These are phyloP conservation scores for Nakaseomyces uthaithaninus DNA, from an alignment of 1,139 yeast species.

Conservation along the genomic window DNA sequence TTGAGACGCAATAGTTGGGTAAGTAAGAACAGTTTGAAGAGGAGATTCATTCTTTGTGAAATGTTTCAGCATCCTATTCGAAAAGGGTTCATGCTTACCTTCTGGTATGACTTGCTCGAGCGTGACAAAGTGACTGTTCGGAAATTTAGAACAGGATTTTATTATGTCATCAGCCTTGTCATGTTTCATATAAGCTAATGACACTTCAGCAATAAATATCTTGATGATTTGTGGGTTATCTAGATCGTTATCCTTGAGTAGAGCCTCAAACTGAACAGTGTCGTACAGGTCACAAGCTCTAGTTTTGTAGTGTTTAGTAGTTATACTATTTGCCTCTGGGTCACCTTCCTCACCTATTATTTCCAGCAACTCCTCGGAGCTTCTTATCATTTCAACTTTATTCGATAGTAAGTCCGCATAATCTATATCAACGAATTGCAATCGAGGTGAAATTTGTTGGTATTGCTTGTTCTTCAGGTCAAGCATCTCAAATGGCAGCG, in stretches of 20 bases:
- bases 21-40: constrained; percentile 51
- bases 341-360: constrained; percentile 37
- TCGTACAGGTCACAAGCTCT: constrained; percentile 69
- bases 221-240: constrained; percentile 35
- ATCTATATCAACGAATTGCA: constrained; percentile 62
- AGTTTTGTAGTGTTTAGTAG: constrained; percentile 45
- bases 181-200: constrained; percentile 72
- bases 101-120: constrained; percentile 69
- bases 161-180: constrained; percentile 61
- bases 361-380: constrained; percentile 40
- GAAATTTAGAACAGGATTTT: constrained; percentile 38
- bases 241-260: constrained; percentile 29
- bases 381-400: constrained; percentile 45
- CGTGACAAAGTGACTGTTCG: constrained; percentile 53
- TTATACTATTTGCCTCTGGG: constrained; percentile 14
- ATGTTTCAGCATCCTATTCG: constrained; percentile 66
- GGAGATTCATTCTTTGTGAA: constrained; percentile 63
- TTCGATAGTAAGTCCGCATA: constrained; percentile 58
- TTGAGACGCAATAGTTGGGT: constrained; percentile 49
- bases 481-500: constrained; percentile 62
- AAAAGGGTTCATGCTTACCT: constrained; percentile 57
- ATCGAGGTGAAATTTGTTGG: constrained; percentile 22
- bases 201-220: constrained; percentile 73
- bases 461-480: constrained; percentile 31
- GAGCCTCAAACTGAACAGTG: constrained; percentile 35